These are phyloP conservation scores for Brassica hybrid DNA, from an alignment of 441 rosid species.

Conservation along the genomic window DNA sequence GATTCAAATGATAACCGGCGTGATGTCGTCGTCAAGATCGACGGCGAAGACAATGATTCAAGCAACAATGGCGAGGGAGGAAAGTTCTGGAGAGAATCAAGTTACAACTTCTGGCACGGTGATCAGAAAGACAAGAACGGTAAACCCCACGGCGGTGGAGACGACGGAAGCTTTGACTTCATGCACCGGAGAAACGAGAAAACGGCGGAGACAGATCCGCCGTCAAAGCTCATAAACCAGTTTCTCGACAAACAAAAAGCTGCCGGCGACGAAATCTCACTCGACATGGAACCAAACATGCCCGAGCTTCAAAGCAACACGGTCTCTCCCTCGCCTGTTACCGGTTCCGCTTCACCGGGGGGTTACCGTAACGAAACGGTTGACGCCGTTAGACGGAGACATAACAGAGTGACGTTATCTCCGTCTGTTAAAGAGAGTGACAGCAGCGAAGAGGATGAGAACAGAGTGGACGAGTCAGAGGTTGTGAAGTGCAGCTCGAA, in stretches of 20 bases:
- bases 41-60: conserved; percentile 29
- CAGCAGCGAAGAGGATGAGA: conserved; percentile 36
- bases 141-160: neutral
- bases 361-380: conserved; percentile 15
- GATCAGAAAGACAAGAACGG: conserved; percentile 25
- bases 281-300: conserved; percentile 68
- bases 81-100: conserved; percentile 63
- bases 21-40: conserved; percentile 51
- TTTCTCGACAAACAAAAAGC: conserved; percentile 75
- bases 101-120: conserved; percentile 51
- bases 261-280: conserved; percentile 74
- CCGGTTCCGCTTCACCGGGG: conserved; percentile 42
- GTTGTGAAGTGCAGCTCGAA: conserved; percentile 51
- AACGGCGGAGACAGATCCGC: conserved; percentile 55
- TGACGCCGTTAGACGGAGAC: conserved; percentile 51
- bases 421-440: conserved; percentile 41
- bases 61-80: conserved; percentile 22
- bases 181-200: conserved; percentile 32
- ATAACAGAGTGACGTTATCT: conserved; percentile 42
- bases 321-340: conserved; percentile 20
- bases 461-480: conserved; percentile 35
- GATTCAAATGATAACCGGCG: conserved; percentile 44
- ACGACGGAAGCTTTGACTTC: conserved; percentile 48
- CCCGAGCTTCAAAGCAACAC: conserved; percentile 50
- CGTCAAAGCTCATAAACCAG: conserved; percentile 72